Conservation (phyloP, 179 eudicot species). For the Beta macrorhiza region DNA sequence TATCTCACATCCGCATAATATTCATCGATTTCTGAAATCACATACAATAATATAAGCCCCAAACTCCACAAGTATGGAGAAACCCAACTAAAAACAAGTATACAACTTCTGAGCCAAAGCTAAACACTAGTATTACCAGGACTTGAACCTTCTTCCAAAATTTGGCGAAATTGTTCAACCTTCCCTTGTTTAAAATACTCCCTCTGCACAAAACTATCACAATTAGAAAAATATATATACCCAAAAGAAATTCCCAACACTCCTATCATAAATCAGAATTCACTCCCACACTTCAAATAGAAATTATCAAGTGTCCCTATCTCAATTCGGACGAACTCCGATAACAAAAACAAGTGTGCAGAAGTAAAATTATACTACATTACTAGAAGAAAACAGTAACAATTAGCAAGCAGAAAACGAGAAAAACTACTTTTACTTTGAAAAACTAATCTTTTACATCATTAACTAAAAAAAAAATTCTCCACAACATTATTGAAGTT, state of each 20-base stretch:
- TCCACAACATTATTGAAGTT: not conserved
- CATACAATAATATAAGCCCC: not conserved
- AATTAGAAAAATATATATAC: not conserved
- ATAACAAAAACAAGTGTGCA: not conserved
- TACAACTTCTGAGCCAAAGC: not conserved
- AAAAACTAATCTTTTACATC: not conserved
- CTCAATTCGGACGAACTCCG: no score
- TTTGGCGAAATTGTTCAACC: constrained; percentile 75
- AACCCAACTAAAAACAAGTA: not conserved
- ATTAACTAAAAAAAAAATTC: no score
- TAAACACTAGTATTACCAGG: constrained; percentile 47
- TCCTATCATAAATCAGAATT: not conserved
- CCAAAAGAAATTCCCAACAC: not conserved
- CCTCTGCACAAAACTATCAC: constrained; percentile 56
- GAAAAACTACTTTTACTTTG: not conserved
- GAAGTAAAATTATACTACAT: not conserved
- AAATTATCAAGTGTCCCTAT: not conserved
- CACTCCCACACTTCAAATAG: constrained; percentile 3
- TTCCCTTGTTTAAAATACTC: constrained; percentile 98
- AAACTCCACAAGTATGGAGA: not conserved
- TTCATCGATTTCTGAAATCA: constrained; percentile 80
- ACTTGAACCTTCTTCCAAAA: constrained; percentile 93
- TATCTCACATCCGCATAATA: constrained; percentile 89
- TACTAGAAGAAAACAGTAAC: not conserved
- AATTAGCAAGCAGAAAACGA: not conserved